Evolutionary conservation across 352 stramenopile genomes (phyloP).

Genomic region (Phytopythium litorale): DNA sequence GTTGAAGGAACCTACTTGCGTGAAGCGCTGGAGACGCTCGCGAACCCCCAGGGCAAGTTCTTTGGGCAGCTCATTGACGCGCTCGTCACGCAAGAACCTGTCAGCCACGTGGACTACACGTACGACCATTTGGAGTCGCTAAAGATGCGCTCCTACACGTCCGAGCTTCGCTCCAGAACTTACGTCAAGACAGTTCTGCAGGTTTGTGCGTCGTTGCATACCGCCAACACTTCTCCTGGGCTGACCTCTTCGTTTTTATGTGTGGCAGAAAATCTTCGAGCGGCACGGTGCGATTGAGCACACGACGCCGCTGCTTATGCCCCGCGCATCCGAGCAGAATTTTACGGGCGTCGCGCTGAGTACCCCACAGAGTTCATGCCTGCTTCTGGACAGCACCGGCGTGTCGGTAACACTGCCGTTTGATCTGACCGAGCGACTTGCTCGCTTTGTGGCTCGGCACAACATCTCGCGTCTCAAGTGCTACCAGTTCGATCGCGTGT

Average conservation of each 20-base stretch:
- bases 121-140: constrained; percentile 82
- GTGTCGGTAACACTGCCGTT: constrained; percentile 83
- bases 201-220: constrained; percentile 18
- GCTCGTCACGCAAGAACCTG: constrained; percentile 66
- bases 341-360: constrained; percentile 61
- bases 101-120: constrained; percentile 83
- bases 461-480: constrained; percentile 81
- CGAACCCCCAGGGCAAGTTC: constrained; percentile 88
- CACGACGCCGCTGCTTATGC: constrained; percentile 76
- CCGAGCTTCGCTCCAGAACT: constrained; percentile 57
- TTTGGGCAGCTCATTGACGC: constrained; percentile 84
- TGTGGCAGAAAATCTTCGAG: constrained; percentile 73
- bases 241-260: neutral
- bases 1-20: constrained; percentile 80
- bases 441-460: constrained; percentile 76
- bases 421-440: constrained; percentile 78
- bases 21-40: constrained; percentile 80
- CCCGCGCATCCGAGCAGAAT: constrained; percentile 52
- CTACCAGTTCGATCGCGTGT: constrained; percentile 85
- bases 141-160: constrained; percentile 68
- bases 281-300: constrained; percentile 77
- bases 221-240: neutral
- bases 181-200: constrained; percentile 67
- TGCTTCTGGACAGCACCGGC: constrained; percentile 68
- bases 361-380: constrained; percentile 52